These are phyloP conservation scores for Medicago ruthenica DNA, from an alignment of 306 rosid genomes.

Conservation along the genomic window DNA sequence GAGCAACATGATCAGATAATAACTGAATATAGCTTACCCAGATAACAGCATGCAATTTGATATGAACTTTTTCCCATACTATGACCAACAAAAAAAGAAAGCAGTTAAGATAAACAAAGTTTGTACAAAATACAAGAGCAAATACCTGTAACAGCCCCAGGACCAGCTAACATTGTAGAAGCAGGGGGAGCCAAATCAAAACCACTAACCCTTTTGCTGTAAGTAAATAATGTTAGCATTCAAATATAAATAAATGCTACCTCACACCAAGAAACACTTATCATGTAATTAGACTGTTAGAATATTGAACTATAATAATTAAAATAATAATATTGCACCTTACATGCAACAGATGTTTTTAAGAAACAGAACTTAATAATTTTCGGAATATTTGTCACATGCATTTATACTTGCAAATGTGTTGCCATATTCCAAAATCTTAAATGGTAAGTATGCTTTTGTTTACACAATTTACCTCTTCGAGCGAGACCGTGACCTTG, in stretches of 20 bases:
- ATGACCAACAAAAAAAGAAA: conserved; percentile 67
- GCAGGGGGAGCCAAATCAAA: conserved; percentile 99
- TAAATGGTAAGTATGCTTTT: not conserved
- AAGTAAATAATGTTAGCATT: conserved; percentile 50
- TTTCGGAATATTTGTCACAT: not conserved
- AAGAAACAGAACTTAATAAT: not conserved
- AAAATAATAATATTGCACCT: not conserved
- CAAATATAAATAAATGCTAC: conserved; percentile 12
- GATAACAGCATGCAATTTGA: conserved; percentile 92
- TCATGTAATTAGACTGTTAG: conserved; percentile 16
- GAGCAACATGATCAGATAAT: conserved; percentile 56
- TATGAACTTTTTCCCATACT: conserved; percentile 90
- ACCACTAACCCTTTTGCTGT: conserved; percentile 99
- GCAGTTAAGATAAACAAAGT: conserved; percentile 69
- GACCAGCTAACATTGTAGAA: conserved; percentile 73
- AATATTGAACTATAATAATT: not conserved
- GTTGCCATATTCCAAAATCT: not conserved
- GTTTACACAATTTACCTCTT: conserved; percentile 65
- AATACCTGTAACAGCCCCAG: conserved; percentile 75
- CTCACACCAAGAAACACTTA: conserved; percentile 11
- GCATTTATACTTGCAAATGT: not conserved
- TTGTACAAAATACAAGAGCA: conserved; percentile 43
- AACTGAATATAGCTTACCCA: conserved; percentile 92
- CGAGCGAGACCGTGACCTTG: conserved; percentile 88
- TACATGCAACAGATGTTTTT: conserved; percentile 1